Evolutionary conservation across 352 stramenopile genomes (phyloP).

Genomic region (Pythium insidiosum): DNA sequence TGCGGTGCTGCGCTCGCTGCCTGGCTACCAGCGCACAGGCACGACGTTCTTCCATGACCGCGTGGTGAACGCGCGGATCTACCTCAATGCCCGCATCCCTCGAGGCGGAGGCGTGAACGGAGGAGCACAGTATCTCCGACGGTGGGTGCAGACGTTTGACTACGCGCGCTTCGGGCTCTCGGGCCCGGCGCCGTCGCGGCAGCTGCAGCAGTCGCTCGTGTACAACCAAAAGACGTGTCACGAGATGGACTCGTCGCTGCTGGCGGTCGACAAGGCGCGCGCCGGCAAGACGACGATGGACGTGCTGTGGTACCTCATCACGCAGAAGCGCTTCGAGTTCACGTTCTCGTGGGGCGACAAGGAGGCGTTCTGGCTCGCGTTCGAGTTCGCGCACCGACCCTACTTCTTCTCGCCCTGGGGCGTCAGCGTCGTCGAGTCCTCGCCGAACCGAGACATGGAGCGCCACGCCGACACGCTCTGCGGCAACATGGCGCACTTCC

Average conservation of each 20-base stretch:
- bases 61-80: constrained; percentile 24
- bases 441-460: constrained; percentile 39
- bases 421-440: constrained; percentile 32
- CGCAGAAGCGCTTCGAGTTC: constrained; percentile 34
- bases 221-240: constrained; percentile 28
- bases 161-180: constrained; percentile 30
- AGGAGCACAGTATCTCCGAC: constrained; percentile 20
- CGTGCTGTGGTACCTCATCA: constrained; percentile 45
- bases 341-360: constrained; percentile 43
- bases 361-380: constrained; percentile 65
- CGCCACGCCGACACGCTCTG: constrained; percentile 47
- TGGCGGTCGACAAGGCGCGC: constrained; percentile 36
- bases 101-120: too few relatives aligned
- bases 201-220: constrained; percentile 23
- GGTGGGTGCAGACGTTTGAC: constrained; percentile 32
- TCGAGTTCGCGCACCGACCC: constrained; percentile 32
- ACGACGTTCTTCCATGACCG: constrained; percentile 69
- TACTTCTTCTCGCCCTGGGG: constrained; percentile 70
- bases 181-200: constrained; percentile 5
- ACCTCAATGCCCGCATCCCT: constrained; percentile 15
- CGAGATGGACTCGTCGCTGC: constrained; percentile 51
- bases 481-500: constrained; percentile 51
- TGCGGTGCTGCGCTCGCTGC: constrained; percentile 20
- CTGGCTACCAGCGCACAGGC: constrained; percentile 29
- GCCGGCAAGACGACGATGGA: constrained; percentile 24